Conservation (phyloP, 1,284 basidiomycete genomes). For the Exobasidium rhododendri region DNA sequence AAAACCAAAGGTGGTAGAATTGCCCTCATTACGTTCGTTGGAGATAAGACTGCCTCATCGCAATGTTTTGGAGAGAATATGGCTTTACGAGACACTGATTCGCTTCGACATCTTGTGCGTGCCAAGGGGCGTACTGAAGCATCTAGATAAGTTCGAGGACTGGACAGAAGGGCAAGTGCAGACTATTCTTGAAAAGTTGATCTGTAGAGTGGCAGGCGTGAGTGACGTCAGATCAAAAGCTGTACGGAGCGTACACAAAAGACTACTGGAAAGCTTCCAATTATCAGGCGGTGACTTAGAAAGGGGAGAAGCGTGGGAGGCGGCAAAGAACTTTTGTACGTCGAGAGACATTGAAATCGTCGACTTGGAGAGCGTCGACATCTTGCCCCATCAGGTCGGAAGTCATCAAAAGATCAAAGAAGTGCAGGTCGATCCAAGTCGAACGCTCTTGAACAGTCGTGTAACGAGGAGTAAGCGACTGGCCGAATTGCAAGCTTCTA, state of each 20-base stretch:
- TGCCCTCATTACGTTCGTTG: conserved; percentile 29
- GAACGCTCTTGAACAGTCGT: conserved; percentile 29
- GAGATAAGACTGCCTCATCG: conserved; percentile 29
- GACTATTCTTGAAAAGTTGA: conserved; percentile 32
- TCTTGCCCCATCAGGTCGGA: conserved; percentile 14
- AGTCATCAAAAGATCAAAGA: conserved; percentile 16
- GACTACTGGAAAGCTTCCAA: conserved; percentile 18
- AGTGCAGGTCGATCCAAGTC: conserved; percentile 10
- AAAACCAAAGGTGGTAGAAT: conserved; percentile 19
- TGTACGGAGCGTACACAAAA: background rate
- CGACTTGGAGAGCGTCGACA: conserved; percentile 25
- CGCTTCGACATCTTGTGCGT: conserved; percentile 42
- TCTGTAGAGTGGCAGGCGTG: conserved; percentile 24
- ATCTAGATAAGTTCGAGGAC: conserved; percentile 38
- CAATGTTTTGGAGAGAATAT: conserved; percentile 40
- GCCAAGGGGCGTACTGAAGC: conserved; percentile 22
- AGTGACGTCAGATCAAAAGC: conserved; percentile 23
- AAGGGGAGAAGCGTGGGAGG: conserved; percentile 35
- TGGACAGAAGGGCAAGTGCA: conserved; percentile 36
- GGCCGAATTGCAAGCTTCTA: conserved; percentile 12
- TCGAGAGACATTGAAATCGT: conserved; percentile 13
- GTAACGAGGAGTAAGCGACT: conserved; percentile 23
- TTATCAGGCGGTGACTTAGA: conserved; percentile 20
- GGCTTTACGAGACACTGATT: conserved; percentile 44
- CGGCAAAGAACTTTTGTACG: conserved; percentile 22